Base-by-base conservation (phyloP, 345 rosid genomes). In the Syzygium jambos region DNA sequence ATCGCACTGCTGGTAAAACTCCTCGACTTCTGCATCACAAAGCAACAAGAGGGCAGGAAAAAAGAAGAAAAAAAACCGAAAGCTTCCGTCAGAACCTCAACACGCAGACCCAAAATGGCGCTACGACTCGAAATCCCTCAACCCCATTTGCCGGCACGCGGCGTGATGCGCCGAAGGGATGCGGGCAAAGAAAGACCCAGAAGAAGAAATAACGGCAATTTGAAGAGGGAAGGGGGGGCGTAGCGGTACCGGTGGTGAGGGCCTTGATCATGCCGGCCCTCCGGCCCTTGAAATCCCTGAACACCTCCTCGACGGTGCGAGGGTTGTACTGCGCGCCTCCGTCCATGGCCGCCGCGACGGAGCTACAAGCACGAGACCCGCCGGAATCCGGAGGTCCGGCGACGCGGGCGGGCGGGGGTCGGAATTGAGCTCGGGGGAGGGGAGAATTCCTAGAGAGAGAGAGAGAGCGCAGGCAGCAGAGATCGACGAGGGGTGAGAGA, bases 261-360 rank as follows among this genome's bases (percentile, higher is more conserved):
- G 98, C 98, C 88, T 91, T 94, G 91, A 94, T 92, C 92, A 95
- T 89, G 90, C 93, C 96, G 85, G 93, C 92, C 87, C 96, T 89
- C 41, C 98, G 95, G 12, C 98, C 98, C 85, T 93, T 94, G 89
- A 93, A 95, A 92, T 95, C 96, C 89, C 90, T 91, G 73, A 92
- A 93, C 7, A 95, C 96, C 53, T 95, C 96, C 87, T 93, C 96
- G 84, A 95, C 95, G 49, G 98, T 95, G 78, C 95, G 97, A 51
- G 96, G 95, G 56, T 93, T 94, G 91, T 94, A 94, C 52, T 88
- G 89, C 84, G 89, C 97, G 65, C 90, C 92, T 25, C 89, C 93
- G 90, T 93, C 95, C 96, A 94, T 93, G 51, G 49, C 59, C 46
- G 85, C 23, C 10, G 55, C 17, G 15, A 68, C 57, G 57, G 85